Percentiles rank a stretch among this genome's conserved stretches.
Conservation (phyloP, 768 basidiomycete species). For the Lentinula guzmanii region DNA sequence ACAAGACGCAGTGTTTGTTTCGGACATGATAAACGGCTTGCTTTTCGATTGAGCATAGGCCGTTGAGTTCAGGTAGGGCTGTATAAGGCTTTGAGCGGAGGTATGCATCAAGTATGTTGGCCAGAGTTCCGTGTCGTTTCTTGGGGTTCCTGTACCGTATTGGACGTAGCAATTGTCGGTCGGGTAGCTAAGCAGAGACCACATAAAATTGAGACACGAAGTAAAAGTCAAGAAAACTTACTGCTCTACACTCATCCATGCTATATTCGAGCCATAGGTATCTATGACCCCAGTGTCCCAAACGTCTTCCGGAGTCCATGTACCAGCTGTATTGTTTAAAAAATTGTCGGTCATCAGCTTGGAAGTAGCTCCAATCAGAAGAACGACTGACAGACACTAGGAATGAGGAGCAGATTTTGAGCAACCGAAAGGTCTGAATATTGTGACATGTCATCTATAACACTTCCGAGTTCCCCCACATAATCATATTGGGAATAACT, state of each 20-base stretch:
- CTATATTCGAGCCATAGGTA: slow-evolving; percentile 17
- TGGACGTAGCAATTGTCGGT: slow-evolving; percentile 55
- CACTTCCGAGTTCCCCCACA: slow-evolving; percentile 25
- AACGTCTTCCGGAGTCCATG: slow-evolving; percentile 29
- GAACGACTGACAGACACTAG: slow-evolving; percentile 10
- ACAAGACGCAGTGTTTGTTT: slow-evolving; percentile 38
- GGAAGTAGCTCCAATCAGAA: background rate
- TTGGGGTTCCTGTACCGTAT: slow-evolving; percentile 27
- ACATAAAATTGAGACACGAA: background rate
- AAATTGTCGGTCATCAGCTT: background rate
- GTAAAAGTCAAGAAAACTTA: slow-evolving; percentile 11
- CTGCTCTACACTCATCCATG: slow-evolving; percentile 22
- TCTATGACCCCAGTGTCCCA: slow-evolving; percentile 31
- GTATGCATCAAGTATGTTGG: slow-evolving; percentile 55
- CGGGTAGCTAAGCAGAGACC: slow-evolving; percentile 7
- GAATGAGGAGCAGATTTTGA: slow-evolving; percentile 36
- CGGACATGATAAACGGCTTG: slow-evolving; percentile 32
- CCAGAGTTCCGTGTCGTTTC: slow-evolving; percentile 42
- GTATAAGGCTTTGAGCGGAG: slow-evolving; percentile 41
- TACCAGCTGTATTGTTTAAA: slow-evolving; percentile 18
- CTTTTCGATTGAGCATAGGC: slow-evolving; percentile 28
- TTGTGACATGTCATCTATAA: slow-evolving; percentile 25
- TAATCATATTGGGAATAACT: slow-evolving; percentile 21
- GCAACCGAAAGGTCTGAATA: slow-evolving; percentile 21
- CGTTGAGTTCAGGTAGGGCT: slow-evolving; percentile 44